Base-by-base conservation (phyloP, 176 grass and related monocot genomes). In the Eremochloa ophiuroides region DNA sequence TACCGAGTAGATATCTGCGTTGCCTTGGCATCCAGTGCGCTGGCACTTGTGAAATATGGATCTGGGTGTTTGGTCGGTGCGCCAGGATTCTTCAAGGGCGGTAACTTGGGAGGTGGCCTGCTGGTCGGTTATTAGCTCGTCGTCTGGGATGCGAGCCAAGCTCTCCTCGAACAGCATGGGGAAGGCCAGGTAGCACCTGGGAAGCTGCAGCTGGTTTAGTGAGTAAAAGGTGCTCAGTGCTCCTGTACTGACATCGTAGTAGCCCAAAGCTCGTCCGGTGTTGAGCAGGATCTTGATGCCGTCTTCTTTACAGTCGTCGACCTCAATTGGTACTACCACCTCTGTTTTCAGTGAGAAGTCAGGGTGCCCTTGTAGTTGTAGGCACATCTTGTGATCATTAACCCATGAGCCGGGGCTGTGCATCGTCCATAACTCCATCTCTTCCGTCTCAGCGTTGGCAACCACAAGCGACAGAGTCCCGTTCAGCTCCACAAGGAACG, bases 201-300 rank as follows among this genome's bases (percentile, higher is more conserved):
- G 69, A 64, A 65, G 16, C 15, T 66, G 61, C 11, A 83, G 43
- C 13, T 55, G 71, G 60, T 75, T 14, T 5, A 51, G n/a, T 4
- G 80, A 83, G 42, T 74, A 83, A 0, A 74, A 0, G 42, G 16
- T 55, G 6, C 55, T 16, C 1, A 75, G 0, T 5, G 16, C n/a
- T 66, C 71, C n/a, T 9, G 81, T 66, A 23, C 40, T 66, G 60
- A 17, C 1, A 25, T 83, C 60, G 44, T 75, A 83, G 44, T 66
- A 75, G 10, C 79, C 79, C 17, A 81, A 8, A 23, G 79, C 50
- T 55, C 79, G 66, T 18, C 51, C 79, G 31, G 79, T 71, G 66
- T 26, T 71, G 50, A 81, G 79, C 34, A 81, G 17, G 50, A 81
- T 81, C 79, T n/a, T n/a, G n/a, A n/a, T n/a, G n/a, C 16, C 71